These are phyloP conservation scores for Tardiomyces digboiensis DNA, from an alignment of 1,139 yeast genomes.

Conservation along the genomic window DNA sequence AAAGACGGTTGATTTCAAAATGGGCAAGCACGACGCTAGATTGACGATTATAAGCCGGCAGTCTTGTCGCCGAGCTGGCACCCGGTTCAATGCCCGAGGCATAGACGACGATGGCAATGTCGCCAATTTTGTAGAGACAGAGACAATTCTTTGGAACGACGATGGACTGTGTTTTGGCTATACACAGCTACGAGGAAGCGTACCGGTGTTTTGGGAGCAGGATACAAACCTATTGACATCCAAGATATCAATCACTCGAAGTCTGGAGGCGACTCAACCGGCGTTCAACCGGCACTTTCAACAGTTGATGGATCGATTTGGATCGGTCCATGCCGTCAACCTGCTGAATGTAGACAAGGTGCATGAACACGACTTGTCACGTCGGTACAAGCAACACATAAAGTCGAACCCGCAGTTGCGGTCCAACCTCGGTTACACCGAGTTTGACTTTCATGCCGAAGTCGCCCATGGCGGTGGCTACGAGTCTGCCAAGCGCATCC, in stretches of 20 bases:
- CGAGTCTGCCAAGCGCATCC: conserved; percentile 65
- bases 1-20: conserved; percentile 48
- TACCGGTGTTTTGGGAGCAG: conserved; percentile 98
- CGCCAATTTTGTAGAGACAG: conserved; percentile 95
- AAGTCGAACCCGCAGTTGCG: conserved; percentile 36
- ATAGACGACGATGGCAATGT: conserved; percentile 93
- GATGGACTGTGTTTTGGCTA: conserved; percentile 58
- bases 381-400: conserved; percentile 43
- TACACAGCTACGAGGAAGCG: conserved; percentile 87
- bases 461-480: conserved; percentile 76
- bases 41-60: conserved; percentile 84
- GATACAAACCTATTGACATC: conserved; percentile 71
- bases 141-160: conserved; percentile 55
- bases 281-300: conserved; percentile 78
- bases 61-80: conserved; percentile 95
- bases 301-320: conserved; percentile 61
- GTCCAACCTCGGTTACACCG: conserved; percentile 41
- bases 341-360: conserved; percentile 63
- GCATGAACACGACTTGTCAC: conserved; percentile 64
- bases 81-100: conserved; percentile 89
- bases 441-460: conserved; percentile 91
- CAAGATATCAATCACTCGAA: conserved; percentile 79
- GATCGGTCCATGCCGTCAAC: conserved; percentile 80
- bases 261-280: conserved; percentile 88
- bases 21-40: conserved; percentile 45